phyloP scores from a whole-genome alignment of 768 basidiomycete species.

The Rhodocollybia butyracea region DNA sequence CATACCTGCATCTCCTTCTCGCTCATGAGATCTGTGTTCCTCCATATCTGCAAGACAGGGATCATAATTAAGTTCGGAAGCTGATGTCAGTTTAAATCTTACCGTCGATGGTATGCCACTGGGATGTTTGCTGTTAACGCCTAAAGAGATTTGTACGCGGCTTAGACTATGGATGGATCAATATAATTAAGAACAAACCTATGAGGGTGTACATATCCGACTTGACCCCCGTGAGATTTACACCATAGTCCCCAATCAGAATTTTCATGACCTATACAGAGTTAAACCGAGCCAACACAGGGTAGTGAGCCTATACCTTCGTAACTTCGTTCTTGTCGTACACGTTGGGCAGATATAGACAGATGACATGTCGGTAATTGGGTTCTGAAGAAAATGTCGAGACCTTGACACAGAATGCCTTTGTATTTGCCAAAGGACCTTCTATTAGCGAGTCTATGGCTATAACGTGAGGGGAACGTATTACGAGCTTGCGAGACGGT shows the following conservation, averaged over 20 bases:
- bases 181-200: too few relatives aligned
- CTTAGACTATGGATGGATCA: slow-evolving; percentile 1
- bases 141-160: slow-evolving; percentile 25
- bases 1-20: slow-evolving; percentile 66
- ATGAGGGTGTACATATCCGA: slow-evolving; percentile 65
- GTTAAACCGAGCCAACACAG: slow-evolving; percentile 2
- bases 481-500: too few relatives aligned
- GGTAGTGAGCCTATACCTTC: slow-evolving; percentile 32
- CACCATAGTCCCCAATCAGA: slow-evolving; percentile 61
- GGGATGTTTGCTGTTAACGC: slow-evolving; percentile 73
- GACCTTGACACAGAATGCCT: slow-evolving; percentile 59
- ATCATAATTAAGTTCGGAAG: background rate
- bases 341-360: slow-evolving; percentile 69
- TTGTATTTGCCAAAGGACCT: slow-evolving; percentile 59
- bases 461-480: too few relatives aligned
- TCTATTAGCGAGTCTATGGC: slow-evolving; percentile 56
- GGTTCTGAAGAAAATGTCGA: slow-evolving; percentile 56
- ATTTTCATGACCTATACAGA: slow-evolving; percentile 61
- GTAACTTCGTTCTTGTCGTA: slow-evolving; percentile 60
- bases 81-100: slow-evolving; percentile 15
- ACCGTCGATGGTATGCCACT: slow-evolving; percentile 74
- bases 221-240: slow-evolving; percentile 67
- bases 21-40: slow-evolving; percentile 52
- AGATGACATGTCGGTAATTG: slow-evolving; percentile 62
- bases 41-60: slow-evolving; percentile 55